Base-by-base conservation (phyloP, 257 asterid species). In the Lycium barbarum region DNA sequence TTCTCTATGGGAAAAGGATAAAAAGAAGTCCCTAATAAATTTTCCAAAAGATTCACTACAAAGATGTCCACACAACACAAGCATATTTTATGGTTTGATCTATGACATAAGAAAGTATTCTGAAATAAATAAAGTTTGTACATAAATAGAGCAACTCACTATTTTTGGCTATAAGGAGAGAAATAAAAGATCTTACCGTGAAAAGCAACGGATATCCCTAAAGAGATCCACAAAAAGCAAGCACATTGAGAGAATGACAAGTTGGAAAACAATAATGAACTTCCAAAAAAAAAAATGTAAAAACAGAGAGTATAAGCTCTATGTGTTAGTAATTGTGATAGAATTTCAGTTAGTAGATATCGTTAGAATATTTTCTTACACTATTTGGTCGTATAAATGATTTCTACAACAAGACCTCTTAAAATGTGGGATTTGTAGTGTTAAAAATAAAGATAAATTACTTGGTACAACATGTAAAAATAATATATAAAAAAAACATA, bases 21-120 rank as follows among this genome's bases (percentile, higher is more conserved):
- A 7, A 76, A 51, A 22, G 63, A 76, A 5, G 36, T n/a, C 58
- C 80, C 35, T n/a, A 9, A 5, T 26, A 6, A 47, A 12, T 49
- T 76, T 49, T 14, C 63, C 51, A 63, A 12, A 51, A 51, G 47
- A 76, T 76, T 76, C 82, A 76, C 14, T 22, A 22, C 7, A 76
- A 76, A 74, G 9, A 51, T 6, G 63, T 51, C 82, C 81, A 74
- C 62, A 74, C 7, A 74, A 74, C 62, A 74, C 7, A 74, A 74
- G 43, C 62, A 74, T n/a, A n/a, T 61, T 18, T 11, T 49, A 47
- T 73, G 38, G 36, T 47, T 73, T 73, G 40, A 20, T 62, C 1
- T 9, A 20, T 9, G 12, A 7, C 12, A 47, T 18, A 2, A n/a
- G 40, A 45, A 73, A 73, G 11, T 45, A 72, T 18, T 4, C 12